Conservation (phyloP, 805 yeast species). For the Starmerella ratchasimensis region DNA sequence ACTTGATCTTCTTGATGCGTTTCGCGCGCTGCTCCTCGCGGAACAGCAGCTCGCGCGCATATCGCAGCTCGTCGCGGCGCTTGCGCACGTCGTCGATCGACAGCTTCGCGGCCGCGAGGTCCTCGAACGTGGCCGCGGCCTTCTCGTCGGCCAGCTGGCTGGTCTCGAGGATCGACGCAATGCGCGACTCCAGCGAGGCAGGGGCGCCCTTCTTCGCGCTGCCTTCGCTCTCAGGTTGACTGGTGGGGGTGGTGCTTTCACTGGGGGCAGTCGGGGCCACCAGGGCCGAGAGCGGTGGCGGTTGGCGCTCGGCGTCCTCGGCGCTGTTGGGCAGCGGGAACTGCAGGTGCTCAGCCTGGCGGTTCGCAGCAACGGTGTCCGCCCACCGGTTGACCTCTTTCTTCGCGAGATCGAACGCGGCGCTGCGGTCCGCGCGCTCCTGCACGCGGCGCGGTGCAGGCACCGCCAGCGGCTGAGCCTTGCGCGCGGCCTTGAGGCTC, state of each 20-base stretch:
- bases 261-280: too few species aligned
- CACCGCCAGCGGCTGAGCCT: conserved; percentile 43
- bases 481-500: conserved; percentile 12
- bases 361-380: conserved; percentile 61
- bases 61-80: conserved; percentile 67
- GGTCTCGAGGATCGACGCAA: conserved; percentile 44
- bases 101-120: conserved; percentile 67
- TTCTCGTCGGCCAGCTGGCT: conserved; percentile 60
- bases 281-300: too few species aligned
- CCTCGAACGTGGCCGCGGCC: conserved; percentile 74
- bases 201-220: conserved; percentile 44
- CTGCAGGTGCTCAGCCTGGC: conserved; percentile 70
- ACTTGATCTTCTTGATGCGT: conserved; percentile 86
- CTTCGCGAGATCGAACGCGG: conserved; percentile 80
- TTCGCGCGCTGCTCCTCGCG: conserved; percentile 85
- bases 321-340: conserved; percentile 50
- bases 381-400: conserved; percentile 82
- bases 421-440: conserved; percentile 69
- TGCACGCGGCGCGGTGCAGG: conserved; percentile 82
- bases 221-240: too few species aligned
- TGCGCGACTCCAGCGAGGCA: conserved; percentile 47
- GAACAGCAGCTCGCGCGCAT: conserved; percentile 93
- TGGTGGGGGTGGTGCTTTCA: too few species aligned
- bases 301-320: conserved; percentile 23
- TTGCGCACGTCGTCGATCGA: conserved; percentile 65